Evolutionary conservation across 2,329 filamentous ascomycete species (phyloP).

Genomic region (Hirsutella thompsonii): DNA sequence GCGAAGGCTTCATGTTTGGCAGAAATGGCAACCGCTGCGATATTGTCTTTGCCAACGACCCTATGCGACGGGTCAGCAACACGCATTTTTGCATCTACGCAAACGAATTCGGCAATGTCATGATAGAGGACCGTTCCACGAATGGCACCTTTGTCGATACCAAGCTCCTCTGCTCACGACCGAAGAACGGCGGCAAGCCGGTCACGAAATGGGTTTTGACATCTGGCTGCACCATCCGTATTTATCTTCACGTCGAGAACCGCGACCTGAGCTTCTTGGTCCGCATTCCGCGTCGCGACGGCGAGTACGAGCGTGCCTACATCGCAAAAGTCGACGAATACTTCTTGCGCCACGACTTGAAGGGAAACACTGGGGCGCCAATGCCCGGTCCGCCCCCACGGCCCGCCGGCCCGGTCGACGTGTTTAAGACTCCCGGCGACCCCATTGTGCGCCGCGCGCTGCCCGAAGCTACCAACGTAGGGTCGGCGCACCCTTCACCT

Average conservation of each 20-base stretch:
- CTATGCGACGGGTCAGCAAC: conserved; percentile 70
- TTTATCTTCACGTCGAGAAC: conserved; percentile 40
- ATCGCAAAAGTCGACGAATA: conserved; percentile 57
- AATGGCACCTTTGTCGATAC: conserved; percentile 86
- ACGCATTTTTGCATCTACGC: conserved; percentile 91
- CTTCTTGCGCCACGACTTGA: conserved; percentile 29
- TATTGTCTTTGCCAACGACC: conserved; percentile 52
- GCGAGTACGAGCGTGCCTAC: conserved; percentile 51
- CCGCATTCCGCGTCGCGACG: conserved; percentile 66
- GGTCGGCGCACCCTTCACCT: conserved; percentile 4
- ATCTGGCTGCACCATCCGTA: conserved; percentile 60
- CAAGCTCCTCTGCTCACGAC: conserved; percentile 40
- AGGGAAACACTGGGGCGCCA: conserved; percentile 32
- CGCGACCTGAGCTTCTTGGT: conserved; percentile 70
- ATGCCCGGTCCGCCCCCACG: conserved; percentile 9
- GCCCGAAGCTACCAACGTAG: not conserved
- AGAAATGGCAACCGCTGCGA: conserved; percentile 64
- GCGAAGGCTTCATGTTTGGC: conserved; percentile 74
- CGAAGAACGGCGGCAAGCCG: conserved; percentile 19
- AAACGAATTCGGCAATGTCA: conserved; percentile 73
- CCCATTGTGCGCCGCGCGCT: conserved; percentile 3
- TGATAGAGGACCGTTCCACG: conserved; percentile 91
- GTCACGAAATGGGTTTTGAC: conserved; percentile 46
- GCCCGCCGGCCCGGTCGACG: conserved; percentile 25
- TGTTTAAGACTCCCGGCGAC: conserved; percentile 16